Conservation (phyloP, 305 asterid genomes). For the Ruellia speciosa region DNA sequence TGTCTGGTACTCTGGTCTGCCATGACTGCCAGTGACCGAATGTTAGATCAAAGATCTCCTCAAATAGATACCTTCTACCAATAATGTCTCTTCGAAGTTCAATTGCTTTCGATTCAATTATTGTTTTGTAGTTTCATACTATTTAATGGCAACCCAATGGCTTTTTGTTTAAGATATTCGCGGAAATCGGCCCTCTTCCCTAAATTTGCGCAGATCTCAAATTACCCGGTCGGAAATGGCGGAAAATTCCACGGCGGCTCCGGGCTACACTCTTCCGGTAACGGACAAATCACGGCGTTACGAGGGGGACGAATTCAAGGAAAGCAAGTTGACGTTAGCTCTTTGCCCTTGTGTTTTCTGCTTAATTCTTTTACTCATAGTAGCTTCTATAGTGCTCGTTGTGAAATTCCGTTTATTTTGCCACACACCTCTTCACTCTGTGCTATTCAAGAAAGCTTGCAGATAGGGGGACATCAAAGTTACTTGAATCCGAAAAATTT, state of each 20-base stretch:
- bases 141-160: conserved; percentile 36
- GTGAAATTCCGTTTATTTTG: conserved; percentile 67
- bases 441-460: conserved; percentile 51
- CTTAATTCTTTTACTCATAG: conserved; percentile 39
- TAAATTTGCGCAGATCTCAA: conserved; percentile 12
- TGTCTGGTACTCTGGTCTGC: no score
- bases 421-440: conserved; percentile 65
- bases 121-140: not conserved
- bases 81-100: conserved; percentile 8
- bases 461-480: conserved; percentile 21
- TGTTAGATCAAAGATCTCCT: conserved; percentile 10
- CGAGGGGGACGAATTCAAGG: conserved; percentile 39
- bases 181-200: conserved; percentile 13
- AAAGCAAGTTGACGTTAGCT: conserved; percentile 56
- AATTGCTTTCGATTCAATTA: not conserved
- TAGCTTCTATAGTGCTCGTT: conserved; percentile 38
- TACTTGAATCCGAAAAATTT: conserved; percentile 1
- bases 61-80: conserved; percentile 7
- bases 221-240: conserved; percentile 26
- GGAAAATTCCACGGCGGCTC: conserved; percentile 20
- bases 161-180: conserved; percentile 27
- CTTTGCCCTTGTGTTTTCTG: conserved; percentile 71
- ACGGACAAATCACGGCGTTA: conserved; percentile 23
- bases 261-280: conserved; percentile 21
- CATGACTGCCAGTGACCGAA: no score